Percentiles rank a stretch among this genome's conserved stretches.
phyloP scores from a whole-genome alignment of 331 rosid genomes.

The Phaseolus coccineus region DNA sequence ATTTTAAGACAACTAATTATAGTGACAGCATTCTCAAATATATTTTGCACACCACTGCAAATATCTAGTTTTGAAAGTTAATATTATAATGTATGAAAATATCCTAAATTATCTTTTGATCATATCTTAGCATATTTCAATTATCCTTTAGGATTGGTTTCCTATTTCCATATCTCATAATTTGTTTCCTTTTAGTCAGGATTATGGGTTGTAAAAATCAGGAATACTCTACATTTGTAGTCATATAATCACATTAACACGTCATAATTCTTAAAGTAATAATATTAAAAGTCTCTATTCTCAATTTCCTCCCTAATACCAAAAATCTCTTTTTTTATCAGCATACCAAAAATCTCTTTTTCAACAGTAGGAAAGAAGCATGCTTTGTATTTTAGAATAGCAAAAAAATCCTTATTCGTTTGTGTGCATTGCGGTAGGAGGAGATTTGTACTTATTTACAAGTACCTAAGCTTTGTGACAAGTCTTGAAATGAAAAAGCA shows the following conservation, averaged over 20 bases:
- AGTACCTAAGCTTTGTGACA: background rate
- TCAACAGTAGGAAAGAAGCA: conserved; percentile 6
- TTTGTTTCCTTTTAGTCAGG: background rate
- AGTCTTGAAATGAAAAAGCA: background rate
- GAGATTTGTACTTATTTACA: background rate
- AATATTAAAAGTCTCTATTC: background rate
- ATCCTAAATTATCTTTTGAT: background rate
- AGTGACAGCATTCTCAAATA: conserved; percentile 9
- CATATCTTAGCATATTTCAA: background rate
- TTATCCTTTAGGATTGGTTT: background rate
- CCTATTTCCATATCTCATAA: background rate
- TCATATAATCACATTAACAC: background rate
- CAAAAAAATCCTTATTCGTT: background rate
- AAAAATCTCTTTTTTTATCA: background rate
- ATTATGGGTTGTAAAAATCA: background rate
- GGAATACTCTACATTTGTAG: background rate
- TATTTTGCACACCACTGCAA: conserved; percentile 15
- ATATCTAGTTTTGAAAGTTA: background rate
- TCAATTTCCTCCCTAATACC: background rate
- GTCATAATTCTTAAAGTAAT: background rate
- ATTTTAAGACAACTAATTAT: conserved; percentile 10
- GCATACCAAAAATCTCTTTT: background rate
- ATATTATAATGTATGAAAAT: background rate
- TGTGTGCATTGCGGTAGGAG: background rate
- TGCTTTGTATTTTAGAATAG: conserved; percentile 12